phyloP scores from a whole-genome alignment of 1,284 basidiomycete species.

The Meira nashicola region DNA sequence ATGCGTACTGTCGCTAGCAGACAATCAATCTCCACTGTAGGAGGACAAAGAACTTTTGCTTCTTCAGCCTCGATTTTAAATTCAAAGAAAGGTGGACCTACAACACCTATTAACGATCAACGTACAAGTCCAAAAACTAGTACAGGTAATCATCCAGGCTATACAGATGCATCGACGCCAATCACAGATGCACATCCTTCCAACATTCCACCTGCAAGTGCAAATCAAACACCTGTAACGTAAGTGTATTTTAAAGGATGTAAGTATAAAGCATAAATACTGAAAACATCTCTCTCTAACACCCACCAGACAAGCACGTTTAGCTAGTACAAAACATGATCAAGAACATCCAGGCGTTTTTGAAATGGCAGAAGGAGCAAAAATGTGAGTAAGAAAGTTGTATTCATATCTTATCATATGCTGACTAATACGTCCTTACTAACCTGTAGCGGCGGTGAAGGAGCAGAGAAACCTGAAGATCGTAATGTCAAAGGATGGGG shows the following conservation, averaged over 20 bases:
- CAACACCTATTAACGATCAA: neutral
- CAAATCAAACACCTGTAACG: conserved; percentile 11
- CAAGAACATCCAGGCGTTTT: conserved; percentile 22
- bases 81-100: no score
- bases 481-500: conserved; percentile 29
- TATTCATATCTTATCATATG: neutral
- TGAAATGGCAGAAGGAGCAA: conserved; percentile 32
- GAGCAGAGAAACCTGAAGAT: conserved; percentile 30
- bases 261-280: neutral
- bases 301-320: neutral
- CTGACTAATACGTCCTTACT: neutral
- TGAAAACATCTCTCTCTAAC: neutral
- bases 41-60: no score
- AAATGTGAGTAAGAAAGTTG: conserved; percentile 1
- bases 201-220: conserved; percentile 20
- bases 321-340: conserved; percentile 15
- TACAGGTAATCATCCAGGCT: conserved; percentile 21
- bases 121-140: neutral
- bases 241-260: neutral
- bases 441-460: conserved; percentile 8
- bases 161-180: conserved; percentile 30
- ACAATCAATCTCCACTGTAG: no score
- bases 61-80: no score
- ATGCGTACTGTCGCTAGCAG: no score
- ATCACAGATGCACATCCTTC: conserved; percentile 24